Percentiles rank a stretch among this genome's conserved stretches.
Evolutionary conservation across 306 rosid genomes (phyloP).

Genomic region (Lablab purpureus): DNA sequence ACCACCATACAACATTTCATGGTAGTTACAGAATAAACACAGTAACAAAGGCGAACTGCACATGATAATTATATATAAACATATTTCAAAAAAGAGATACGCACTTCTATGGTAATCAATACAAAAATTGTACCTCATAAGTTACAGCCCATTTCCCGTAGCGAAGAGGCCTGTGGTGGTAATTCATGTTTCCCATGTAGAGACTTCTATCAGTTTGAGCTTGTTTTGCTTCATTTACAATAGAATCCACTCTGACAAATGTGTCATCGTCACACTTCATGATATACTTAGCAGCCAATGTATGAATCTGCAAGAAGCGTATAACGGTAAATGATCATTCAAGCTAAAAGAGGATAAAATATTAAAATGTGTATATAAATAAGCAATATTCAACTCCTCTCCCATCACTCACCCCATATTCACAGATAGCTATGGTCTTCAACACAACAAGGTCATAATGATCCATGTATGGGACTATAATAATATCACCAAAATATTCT

Average conservation of each 20-base stretch:
- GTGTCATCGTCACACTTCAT: slow-evolving; percentile 99
- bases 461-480: slow-evolving; percentile 94
- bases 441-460: slow-evolving; percentile 93
- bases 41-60: not conserved
- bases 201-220: slow-evolving; percentile 58
- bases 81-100: not conserved
- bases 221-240: slow-evolving; percentile 69
- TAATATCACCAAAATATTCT: slow-evolving; percentile 90
- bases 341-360: slow-evolving; percentile 10
- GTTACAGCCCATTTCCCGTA: slow-evolving; percentile 99
- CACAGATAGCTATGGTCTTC: slow-evolving; percentile 95
- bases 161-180: slow-evolving; percentile 87
- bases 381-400: slow-evolving; percentile 36
- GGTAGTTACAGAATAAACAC: not conserved
- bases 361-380: not conserved
- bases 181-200: slow-evolving; percentile 91
- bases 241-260: slow-evolving; percentile 86
- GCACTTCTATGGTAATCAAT: not conserved
- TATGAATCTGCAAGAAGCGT: slow-evolving; percentile 61
- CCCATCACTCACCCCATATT: slow-evolving; percentile 82
- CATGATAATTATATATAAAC: not conserved
- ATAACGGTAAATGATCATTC: slow-evolving; percentile 6
- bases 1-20: not conserved
- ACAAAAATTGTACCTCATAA: slow-evolving; percentile 68
- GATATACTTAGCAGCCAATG: slow-evolving; percentile 73